These are phyloP conservation scores for Tetrapisispora arboricola DNA, from an alignment of 805 yeast species.

Conservation along the genomic window DNA sequence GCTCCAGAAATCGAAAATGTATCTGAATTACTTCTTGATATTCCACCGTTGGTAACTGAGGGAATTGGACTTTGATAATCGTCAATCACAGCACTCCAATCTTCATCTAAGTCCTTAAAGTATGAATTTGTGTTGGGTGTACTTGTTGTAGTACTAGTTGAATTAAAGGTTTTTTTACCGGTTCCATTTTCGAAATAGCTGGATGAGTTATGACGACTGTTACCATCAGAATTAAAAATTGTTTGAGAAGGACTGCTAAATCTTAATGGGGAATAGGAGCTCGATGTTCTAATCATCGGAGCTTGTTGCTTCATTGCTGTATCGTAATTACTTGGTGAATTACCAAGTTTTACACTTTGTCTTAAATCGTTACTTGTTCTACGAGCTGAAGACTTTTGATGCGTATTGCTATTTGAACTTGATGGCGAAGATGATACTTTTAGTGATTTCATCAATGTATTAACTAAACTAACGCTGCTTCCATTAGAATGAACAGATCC, in stretches of 20 bases:
- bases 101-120: constrained; percentile 74
- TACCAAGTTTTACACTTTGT: not conserved
- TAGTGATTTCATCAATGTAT: constrained; percentile 25
- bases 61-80: constrained; percentile 30
- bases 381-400: constrained; percentile 4
- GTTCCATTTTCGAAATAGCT: constrained; percentile 6
- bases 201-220: not conserved
- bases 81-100: constrained; percentile 79
- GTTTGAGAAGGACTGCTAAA: constrained; percentile 17
- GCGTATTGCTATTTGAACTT: not conserved
- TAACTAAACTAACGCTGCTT: constrained; percentile 11
- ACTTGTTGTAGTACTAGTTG: constrained; percentile 15
- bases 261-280: constrained; percentile 21
- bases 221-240: constrained; percentile 6
- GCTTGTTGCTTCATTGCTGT: constrained; percentile 23
- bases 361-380: constrained; percentile 1
- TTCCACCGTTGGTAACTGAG: constrained; percentile 24
- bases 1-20: not conserved
- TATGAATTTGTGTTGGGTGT: constrained; percentile 16
- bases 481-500: constrained; percentile 5
- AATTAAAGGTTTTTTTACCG: constrained; percentile 6
- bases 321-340: constrained; percentile 17
- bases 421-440: constrained; percentile 16
- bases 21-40: constrained; percentile 1
- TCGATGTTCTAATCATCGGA: constrained; percentile 12